These are phyloP conservation scores for Taiwanofungus camphoratus DNA, from an alignment of 1,284 basidiomycete species.

Conservation along the genomic window DNA sequence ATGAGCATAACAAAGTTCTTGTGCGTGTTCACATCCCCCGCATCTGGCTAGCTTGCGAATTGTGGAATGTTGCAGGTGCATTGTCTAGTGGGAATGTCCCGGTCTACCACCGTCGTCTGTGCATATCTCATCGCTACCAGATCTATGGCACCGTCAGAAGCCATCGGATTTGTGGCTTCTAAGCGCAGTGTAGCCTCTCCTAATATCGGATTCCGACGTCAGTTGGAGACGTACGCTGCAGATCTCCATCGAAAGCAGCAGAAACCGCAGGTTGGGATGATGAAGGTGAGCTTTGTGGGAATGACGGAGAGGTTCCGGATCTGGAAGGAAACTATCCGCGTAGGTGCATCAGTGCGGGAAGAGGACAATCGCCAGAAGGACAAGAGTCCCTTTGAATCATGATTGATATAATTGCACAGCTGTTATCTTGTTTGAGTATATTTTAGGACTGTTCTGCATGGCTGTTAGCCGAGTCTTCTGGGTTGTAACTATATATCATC, in stretches of 20 bases:
- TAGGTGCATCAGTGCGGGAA: background rate
- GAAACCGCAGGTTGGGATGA: background rate
- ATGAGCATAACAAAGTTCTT: conserved; percentile 47
- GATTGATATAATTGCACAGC: too few species aligned
- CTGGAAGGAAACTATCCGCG: background rate
- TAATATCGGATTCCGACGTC: conserved; percentile 32
- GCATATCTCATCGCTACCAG: conserved; percentile 44
- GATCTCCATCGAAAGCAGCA: conserved; percentile 12
- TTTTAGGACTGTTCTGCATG: too few species aligned
- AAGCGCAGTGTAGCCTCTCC: conserved; percentile 30
- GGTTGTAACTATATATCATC: too few species aligned
- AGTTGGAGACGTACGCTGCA: conserved; percentile 29
- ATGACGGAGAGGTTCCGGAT: background rate
- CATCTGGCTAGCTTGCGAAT: background rate
- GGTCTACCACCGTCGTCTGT: conserved; percentile 47
- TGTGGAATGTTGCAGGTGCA: conserved; percentile 36
- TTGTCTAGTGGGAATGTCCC: conserved; percentile 49
- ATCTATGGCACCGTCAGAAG: conserved; percentile 27
- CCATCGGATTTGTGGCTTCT: conserved; percentile 27
- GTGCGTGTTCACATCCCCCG: conserved; percentile 32
- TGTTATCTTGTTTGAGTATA: too few species aligned
- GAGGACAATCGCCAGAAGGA: too few species aligned
- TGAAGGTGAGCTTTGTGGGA: conserved; percentile 1
- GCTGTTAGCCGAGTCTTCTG: too few species aligned
- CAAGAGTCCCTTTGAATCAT: too few species aligned